Evolutionary conservation across 2,329 filamentous ascomycete genomes (phyloP).

Genomic region (Fusarium sp.): DNA sequence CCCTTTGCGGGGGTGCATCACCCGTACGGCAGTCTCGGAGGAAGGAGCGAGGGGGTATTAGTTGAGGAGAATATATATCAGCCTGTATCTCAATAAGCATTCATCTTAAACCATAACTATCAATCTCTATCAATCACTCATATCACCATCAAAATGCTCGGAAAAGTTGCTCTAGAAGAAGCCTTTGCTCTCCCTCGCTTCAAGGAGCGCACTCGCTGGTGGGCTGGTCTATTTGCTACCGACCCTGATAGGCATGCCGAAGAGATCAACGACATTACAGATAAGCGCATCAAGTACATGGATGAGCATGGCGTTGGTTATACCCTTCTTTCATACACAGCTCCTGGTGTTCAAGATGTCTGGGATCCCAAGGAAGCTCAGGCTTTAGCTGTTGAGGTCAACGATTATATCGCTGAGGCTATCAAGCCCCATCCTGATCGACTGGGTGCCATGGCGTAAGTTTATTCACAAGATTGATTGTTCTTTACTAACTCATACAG

Average conservation of each 20-base stretch:
- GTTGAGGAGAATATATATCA: neutral
- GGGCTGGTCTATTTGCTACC: constrained; percentile 70
- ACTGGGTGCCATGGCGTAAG: constrained; percentile 61
- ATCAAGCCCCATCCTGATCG: constrained; percentile 55
- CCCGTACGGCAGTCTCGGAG: neutral
- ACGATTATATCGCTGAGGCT: constrained; percentile 55
- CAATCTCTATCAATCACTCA: neutral
- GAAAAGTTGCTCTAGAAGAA: constrained; percentile 72
- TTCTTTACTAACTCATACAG: constrained; percentile 34
- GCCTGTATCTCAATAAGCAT: neutral
- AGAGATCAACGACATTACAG: constrained; percentile 62
- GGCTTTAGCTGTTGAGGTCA: constrained; percentile 56
- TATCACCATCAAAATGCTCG: constrained; percentile 58
- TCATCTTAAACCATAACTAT: neutral
- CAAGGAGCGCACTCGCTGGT: constrained; percentile 69
- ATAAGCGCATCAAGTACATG: constrained; percentile 57
- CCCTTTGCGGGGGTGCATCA: constrained; percentile 4
- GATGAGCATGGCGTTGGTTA: constrained; percentile 62
- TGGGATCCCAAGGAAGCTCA: constrained; percentile 57
- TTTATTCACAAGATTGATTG: no score
- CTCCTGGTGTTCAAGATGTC: constrained; percentile 61
- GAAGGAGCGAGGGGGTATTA: neutral
- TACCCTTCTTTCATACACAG: constrained; percentile 62
- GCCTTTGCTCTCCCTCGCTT: constrained; percentile 70
- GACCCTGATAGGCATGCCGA: constrained; percentile 68